These are phyloP conservation scores for Monotropa hypopitys DNA, from an alignment of 179 eudicot genomes.

Conservation along the genomic window DNA sequence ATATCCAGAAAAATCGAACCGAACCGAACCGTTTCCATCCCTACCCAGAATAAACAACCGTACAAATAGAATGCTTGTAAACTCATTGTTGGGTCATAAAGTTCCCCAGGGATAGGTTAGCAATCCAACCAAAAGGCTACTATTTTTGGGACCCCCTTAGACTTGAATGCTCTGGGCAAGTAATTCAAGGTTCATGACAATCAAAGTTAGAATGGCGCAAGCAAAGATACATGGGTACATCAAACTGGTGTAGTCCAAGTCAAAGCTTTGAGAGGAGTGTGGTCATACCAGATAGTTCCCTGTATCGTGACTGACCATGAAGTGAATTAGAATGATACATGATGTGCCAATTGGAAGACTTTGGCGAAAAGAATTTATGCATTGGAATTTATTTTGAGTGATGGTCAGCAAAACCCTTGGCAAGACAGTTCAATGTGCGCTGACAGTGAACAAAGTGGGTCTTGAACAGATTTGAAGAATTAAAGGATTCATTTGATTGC, in stretches of 20 bases:
- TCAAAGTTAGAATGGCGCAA: not conserved
- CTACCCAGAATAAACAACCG: too few relatives aligned
- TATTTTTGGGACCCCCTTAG: not conserved
- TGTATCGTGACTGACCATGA: not conserved
- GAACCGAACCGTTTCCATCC: too few relatives aligned
- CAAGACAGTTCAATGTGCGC: not conserved
- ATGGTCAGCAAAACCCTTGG: not conserved
- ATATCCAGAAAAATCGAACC: too few relatives aligned
- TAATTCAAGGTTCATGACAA: not conserved
- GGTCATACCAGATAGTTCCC: not conserved
- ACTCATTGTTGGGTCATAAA: not conserved
- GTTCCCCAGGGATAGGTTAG: not conserved
- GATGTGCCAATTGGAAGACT: not conserved
- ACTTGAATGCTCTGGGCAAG: not conserved
- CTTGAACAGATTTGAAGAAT: not conserved
- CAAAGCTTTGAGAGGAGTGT: not conserved
- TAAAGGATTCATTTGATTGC: not conserved
- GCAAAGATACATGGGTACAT: not conserved
- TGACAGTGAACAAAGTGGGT: not conserved
- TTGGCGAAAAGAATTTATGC: not conserved
- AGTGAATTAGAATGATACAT: not conserved
- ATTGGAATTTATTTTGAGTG: not conserved
- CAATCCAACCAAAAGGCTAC: not conserved
- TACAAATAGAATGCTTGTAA: too few relatives aligned
- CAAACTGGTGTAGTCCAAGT: too few relatives aligned